Percentiles rank a stretch among this genome's conserved stretches.
phyloP scores from a whole-genome alignment of 2,329 filamentous ascomycete species.

The Colletotrichum musicola region DNA sequence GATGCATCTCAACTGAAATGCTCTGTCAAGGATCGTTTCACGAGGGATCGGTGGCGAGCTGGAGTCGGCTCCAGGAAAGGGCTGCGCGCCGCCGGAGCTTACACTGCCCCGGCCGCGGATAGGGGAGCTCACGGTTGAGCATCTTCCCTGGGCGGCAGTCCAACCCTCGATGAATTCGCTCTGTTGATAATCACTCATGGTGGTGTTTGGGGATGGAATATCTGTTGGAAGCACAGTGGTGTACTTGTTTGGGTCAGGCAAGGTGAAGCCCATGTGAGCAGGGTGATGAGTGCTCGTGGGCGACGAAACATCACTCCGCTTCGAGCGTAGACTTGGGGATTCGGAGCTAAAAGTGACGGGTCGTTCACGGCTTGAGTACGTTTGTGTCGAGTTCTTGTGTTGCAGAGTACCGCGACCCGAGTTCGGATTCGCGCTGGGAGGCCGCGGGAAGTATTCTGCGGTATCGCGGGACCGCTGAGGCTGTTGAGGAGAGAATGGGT shows the following conservation, averaged over 20 bases:
- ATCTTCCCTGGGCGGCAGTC: constrained; percentile 70
- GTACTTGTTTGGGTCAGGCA: constrained; percentile 60
- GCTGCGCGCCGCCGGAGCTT: constrained; percentile 60
- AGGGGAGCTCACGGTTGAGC: constrained; percentile 70
- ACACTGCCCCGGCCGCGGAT: constrained; percentile 67
- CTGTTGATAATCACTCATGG: constrained; percentile 64
- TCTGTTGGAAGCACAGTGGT: constrained; percentile 64
- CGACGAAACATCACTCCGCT: constrained; percentile 72
- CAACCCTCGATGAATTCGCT: constrained; percentile 72
- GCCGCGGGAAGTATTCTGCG: constrained; percentile 57
- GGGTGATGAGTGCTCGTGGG: constrained; percentile 64
- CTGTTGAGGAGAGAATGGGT: constrained; percentile 60
- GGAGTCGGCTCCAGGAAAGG: constrained; percentile 53
- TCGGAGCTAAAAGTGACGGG: constrained; percentile 68
- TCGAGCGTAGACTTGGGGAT: constrained; percentile 71
- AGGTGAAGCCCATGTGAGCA: constrained; percentile 53
- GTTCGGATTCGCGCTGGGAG: constrained; percentile 57
- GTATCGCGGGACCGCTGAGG: constrained; percentile 50
- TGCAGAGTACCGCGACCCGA: constrained; percentile 53
- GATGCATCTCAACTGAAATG: constrained; percentile 73
- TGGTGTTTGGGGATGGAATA: constrained; percentile 67
- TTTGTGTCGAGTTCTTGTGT: constrained; percentile 63
- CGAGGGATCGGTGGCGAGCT: constrained; percentile 66
- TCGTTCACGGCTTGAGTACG: constrained; percentile 62
- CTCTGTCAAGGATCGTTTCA: constrained; percentile 76